These are phyloP conservation scores for Nothomitra cinnamomea DNA, from an alignment of 2,329 filamentous ascomycete genomes.

Conservation along the genomic window DNA sequence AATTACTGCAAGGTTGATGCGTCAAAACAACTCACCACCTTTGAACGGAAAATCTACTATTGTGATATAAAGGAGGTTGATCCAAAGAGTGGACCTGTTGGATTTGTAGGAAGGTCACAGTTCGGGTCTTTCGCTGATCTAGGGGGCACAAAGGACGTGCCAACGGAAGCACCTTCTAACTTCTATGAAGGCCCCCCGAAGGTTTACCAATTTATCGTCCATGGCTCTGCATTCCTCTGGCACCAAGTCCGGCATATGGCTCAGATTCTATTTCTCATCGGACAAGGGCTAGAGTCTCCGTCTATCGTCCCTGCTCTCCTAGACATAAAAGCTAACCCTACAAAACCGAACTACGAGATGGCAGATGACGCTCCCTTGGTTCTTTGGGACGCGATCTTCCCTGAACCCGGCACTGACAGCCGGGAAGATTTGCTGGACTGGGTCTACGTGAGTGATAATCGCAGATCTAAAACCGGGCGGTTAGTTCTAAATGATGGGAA, in stretches of 20 bases:
- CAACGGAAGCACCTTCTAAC: constrained; percentile 17
- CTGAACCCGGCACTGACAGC: constrained; percentile 27
- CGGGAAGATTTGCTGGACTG: constrained; percentile 49
- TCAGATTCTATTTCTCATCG: constrained; percentile 79
- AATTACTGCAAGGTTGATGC: constrained; percentile 94
- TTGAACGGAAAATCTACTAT: constrained; percentile 60
- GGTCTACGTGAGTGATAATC: constrained; percentile 56
- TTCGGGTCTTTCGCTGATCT: constrained; percentile 22
- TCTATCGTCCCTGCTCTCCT: constrained; percentile 57
- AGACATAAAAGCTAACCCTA: constrained; percentile 51
- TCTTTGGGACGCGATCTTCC: constrained; percentile 91
- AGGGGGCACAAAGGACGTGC: constrained; percentile 7
- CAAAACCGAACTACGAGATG: constrained; percentile 78
- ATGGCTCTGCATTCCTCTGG: constrained; percentile 90
- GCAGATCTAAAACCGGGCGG: constrained; percentile 23
- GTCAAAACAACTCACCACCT: constrained; percentile 76
- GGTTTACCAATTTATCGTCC: constrained; percentile 75
- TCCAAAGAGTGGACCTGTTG: constrained; percentile 34
- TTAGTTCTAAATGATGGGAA: constrained; percentile 34
- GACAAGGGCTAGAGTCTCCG: constrained; percentile 68
- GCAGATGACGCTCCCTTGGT: constrained; percentile 80
- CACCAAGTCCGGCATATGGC: constrained; percentile 95
- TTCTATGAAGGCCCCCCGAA: constrained; percentile 27
- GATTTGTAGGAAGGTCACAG: constrained; percentile 30
- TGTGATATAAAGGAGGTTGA: constrained; percentile 59